Evolutionary conservation across 164 flowering plant species (phyloP), one percentile per base, ranked within the genome.

Genomic region (Cinnamomum micranthum): DNA sequence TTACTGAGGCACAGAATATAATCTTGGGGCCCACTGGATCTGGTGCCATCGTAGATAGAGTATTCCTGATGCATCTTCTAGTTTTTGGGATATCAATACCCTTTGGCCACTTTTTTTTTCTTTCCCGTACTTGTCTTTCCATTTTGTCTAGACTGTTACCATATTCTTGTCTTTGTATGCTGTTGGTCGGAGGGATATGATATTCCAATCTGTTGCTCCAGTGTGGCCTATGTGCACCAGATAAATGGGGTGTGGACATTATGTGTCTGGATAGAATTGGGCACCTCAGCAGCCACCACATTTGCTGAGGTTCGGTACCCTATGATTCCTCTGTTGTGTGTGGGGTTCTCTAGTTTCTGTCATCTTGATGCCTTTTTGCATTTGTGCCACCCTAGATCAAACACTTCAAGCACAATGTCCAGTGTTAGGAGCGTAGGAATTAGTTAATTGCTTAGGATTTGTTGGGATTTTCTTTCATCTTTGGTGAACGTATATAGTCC

Each of bases 241-340:
- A 55, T 55, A 55, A 14, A 15, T 20, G 6, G n/a, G n/a, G n/a
- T 15, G n/a, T 15, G 6, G n/a, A 55, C 47, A 67, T 20, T 9
- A 67, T 17, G 13, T 58, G 33, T 12, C 23, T 24, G 5, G 58
- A n/a, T 22, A 24, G 11, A 20, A 55, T 55, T 55, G 20, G n/a
- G 19, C n/a, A 20, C 20, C 5, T 15, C 20, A 14, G n/a, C 60
- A 55, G 13, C 19, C 60, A 41, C 47, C 6, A 20, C n/a, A 55
- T 15, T 15, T 65, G 52, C 35, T 55, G 60, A 55, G 60, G 60
- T 14, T 55, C n/a, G 6, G 60, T n/a, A 14, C n/a, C 58, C 62
- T 22, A 62, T 25, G 11, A 60, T 25, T 52, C 75, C 24, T 69
- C 23, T 75, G 13, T 72, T 35, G 35, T 68, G 41, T 68, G 62